Base-by-base conservation (phyloP, 768 basidiomycete genomes). In the Leccinum arenicola region DNA sequence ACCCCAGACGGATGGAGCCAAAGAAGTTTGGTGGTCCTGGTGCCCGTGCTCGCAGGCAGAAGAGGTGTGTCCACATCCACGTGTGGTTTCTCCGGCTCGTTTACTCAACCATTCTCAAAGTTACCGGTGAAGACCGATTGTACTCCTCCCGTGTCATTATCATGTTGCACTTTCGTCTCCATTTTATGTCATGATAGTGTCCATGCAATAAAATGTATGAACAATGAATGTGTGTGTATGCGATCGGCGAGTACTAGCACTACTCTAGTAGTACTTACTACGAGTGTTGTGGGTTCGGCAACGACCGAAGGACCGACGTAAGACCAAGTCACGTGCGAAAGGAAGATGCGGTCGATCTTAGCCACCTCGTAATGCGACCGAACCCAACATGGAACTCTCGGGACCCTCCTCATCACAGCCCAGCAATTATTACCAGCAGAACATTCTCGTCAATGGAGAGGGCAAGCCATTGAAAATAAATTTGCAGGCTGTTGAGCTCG, bases 1-100 rank as follows among this genome's bases (percentile, higher is more conserved):
- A 96, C 75, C 94, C 93, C 65, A 87, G 97, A 79, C 89, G 96
- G 81, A 92, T 91, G 89, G 96, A 98, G 77, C 96, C 96, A 69
- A 98, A 98, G 88, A 97, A 96, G 80, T 98, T 98, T 75, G 96
- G 95, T 84, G 95, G 95, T 82, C 84, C 82, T 75, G 95, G 95
- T 87, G 95, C 95, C 66, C 93, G 95, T 84, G 94, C 95, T 60
- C 91, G 95, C 81, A 89, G 95, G 78, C 95, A 97, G 83, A 97
- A 96, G 84, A 92, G 89, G 93, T 94, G 63, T 61, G 58, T 45
- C 38, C 31, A 38, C 17, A 11, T 57, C 17, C 43, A 6, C 14
- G 14, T 50, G 7, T 15, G 25, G 33, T 36, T 21, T 53, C 21
- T 60, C 52, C 10, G 10, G 47, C 27, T 47, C 33, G 27, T 56